Conservation (phyloP, 176 grass and related monocot genomes). For the Eragrostis nindensis region DNA sequence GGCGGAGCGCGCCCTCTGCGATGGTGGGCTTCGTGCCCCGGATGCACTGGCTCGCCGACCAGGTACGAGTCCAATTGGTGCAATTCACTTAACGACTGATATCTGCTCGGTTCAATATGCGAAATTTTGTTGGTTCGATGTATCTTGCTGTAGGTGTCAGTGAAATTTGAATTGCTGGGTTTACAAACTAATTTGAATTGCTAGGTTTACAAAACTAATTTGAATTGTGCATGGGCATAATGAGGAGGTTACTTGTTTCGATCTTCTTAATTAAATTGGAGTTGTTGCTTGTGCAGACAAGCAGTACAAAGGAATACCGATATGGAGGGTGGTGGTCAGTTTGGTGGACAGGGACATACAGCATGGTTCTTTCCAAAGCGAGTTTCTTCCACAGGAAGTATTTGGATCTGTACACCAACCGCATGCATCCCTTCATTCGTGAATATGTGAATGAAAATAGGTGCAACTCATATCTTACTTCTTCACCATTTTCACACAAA, state of each 20-base stretch:
- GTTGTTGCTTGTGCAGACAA: conserved; percentile 41
- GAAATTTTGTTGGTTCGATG: neutral
- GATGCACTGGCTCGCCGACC: conserved; percentile 71
- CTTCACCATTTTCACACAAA: conserved; percentile 10
- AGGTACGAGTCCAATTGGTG: conserved; percentile 4
- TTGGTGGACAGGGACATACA: conserved; percentile 95
- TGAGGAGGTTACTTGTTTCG: neutral
- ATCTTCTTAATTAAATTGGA: neutral
- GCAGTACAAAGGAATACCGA: conserved; percentile 37
- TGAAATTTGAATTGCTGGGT: neutral
- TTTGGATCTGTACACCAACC: conserved; percentile 75
- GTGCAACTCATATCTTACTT: conserved; percentile 23
- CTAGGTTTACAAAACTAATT: neutral
- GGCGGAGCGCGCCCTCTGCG: conserved; percentile 63
- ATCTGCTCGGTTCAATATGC: neutral
- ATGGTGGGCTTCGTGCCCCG: conserved; percentile 94
- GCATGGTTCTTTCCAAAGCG: conserved; percentile 93
- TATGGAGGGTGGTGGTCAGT: conserved; percentile 98
- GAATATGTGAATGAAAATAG: conserved; percentile 75
- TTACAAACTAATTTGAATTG: no score
- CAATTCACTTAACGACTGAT: neutral
- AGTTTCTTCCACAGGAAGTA: conserved; percentile 80
- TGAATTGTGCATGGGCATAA: neutral
- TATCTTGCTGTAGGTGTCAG: neutral
- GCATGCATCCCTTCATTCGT: conserved; percentile 67